A percentile compares a stretch with the other conserved stretches of the same genome.
phyloP scores from a whole-genome alignment of 169 alveolate species.

The Perkinsus olseni region DNA sequence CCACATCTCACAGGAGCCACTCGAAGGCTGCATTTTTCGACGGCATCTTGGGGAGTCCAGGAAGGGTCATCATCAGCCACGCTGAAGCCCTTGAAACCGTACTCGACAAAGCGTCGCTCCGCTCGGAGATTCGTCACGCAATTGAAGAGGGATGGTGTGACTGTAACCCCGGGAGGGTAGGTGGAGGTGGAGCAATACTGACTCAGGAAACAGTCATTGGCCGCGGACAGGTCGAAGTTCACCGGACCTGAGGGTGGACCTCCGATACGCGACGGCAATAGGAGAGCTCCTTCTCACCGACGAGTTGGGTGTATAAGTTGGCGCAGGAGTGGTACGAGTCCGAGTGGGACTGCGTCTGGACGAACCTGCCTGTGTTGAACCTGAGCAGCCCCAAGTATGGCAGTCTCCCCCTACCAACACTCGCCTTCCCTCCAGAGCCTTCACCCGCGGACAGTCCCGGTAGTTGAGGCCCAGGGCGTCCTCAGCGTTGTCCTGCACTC shows the following conservation, averaged over 20 bases:
- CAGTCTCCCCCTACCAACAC: background rate
- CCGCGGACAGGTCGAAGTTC: background rate
- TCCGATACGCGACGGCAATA: background rate
- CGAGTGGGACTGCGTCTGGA: background rate
- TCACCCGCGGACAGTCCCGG: background rate
- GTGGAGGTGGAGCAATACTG: background rate
- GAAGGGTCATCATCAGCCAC: background rate
- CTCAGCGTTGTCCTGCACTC: background rate
- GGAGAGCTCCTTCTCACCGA: background rate
- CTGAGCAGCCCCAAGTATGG: background rate
- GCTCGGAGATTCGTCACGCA: background rate
- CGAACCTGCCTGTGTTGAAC: background rate
- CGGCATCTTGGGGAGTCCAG: background rate
- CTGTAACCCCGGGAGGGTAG: background rate
- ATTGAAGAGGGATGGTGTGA: background rate
- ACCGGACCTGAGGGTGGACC: background rate
- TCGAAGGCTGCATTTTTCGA: background rate
- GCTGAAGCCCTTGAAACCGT: background rate
- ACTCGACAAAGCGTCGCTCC: background rate
- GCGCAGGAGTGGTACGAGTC: background rate
- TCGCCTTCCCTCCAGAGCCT: background rate
- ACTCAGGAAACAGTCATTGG: background rate
- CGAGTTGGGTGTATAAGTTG: background rate
- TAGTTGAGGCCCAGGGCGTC: background rate
- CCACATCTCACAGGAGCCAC: background rate